Evolutionary conservation across 2,329 filamentous ascomycete species (phyloP), one percentile per base, ranked within the genome.

Genomic region (Colletotrichum zoysiae): DNA sequence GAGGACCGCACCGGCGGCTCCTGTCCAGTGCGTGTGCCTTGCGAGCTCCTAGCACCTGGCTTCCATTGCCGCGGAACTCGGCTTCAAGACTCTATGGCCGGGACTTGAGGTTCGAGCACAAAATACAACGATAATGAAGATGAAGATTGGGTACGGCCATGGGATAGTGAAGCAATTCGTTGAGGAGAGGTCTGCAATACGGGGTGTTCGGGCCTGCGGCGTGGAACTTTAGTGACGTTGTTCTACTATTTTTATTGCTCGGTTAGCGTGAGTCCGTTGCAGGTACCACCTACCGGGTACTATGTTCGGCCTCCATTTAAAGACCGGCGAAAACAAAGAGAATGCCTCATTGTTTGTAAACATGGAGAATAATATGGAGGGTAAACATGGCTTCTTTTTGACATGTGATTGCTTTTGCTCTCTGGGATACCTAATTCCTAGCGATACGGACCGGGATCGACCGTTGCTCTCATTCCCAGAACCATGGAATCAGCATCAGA

Each of bases 21-120:
- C 81, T 9, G 79, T 75, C 0, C 81, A 81, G 64, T 82, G 81
- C 11, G 75, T 77, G 69, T 83, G 81, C 53, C 77, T 76, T 26
- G 26, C 26, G 26, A 26, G 26, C 26, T 6, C 81, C 81, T 46
- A 84, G 67, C 4, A 79, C 80, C 63, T 81, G 77, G 55, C 77
- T 76, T 38, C 78, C 76, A 26, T 71, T 65, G 30, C 75, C 75
- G 1, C 55, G 67, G 65, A 81, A 79, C 68, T 80, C 79, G 20
- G 76, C 74, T 55, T 81, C 78, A 9, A 81, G 74, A 57, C 61
- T 44, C 7, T 55, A 60, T 26, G 65, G 65, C 18, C 55, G 7
- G 2, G 46, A 53, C 33, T 62, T 46, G 23, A 55, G 46, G 56
- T 67, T 62, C 3, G 50, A n/a, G 23, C 35, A 20, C 46, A 35